Percentiles rank a stretch among this genome's conserved stretches.
phyloP scores from a whole-genome alignment of 2,329 filamentous ascomycete genomes.

The Colletotrichum navitas region DNA sequence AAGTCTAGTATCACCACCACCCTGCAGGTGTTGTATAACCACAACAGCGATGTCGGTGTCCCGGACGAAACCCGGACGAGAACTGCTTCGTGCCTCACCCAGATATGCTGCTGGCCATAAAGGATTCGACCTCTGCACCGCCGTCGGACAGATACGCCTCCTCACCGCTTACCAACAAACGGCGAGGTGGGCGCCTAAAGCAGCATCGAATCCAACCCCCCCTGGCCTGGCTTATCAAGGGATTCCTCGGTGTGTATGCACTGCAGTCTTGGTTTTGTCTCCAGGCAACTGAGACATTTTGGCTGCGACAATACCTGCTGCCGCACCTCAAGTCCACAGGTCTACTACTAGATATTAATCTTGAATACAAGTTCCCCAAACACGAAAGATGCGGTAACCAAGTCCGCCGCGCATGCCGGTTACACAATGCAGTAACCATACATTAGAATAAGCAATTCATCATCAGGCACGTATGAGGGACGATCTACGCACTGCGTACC shows the following conservation, averaged over 20 bases:
- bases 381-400: neutral
- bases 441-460: neutral
- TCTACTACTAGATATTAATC: neutral
- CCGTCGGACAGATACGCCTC: neutral
- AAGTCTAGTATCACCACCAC: neutral
- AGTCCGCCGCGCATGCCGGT: neutral
- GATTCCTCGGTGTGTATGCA: neutral
- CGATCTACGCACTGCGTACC: neutral
- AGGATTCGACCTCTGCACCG: neutral
- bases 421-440: neutral
- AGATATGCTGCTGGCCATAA: neutral
- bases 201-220: neutral
- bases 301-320: neutral
- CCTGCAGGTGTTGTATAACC: neutral
- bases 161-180: neutral
- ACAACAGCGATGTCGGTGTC: neutral
- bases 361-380: neutral
- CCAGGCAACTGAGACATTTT: neutral
- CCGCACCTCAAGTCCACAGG: neutral
- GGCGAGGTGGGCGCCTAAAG: neutral
- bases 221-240: neutral
- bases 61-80: neutral
- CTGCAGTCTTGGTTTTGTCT: neutral
- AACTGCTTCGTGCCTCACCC: neutral
- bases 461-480: neutral